Percentiles rank a stretch among this genome's conserved stretches.
phyloP scores from a whole-genome alignment of 192 early-diverging fungal species.

The Coemansia sp. region DNA sequence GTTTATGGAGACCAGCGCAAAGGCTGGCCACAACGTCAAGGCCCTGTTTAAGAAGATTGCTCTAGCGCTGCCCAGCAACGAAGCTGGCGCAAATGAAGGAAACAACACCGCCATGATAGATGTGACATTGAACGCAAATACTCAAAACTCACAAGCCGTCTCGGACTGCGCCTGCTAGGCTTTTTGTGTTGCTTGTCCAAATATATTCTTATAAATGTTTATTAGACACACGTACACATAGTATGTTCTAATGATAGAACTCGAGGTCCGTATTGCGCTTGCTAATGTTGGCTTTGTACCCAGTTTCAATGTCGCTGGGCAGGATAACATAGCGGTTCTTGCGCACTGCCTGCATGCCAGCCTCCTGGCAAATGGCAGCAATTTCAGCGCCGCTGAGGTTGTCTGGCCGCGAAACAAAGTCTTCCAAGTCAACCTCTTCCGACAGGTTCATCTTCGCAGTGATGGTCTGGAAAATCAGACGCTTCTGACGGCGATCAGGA shows the following conservation, averaged over 20 bases:
- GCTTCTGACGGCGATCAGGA: constrained; percentile 96
- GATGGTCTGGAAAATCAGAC: constrained; percentile 94
- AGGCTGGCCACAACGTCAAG: constrained; percentile 99
- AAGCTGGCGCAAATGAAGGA: constrained; percentile 61
- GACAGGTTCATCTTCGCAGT: constrained; percentile 96
- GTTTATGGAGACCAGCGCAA: constrained; percentile 99
- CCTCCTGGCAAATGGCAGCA: constrained; percentile 96
- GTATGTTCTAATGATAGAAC: constrained; percentile 81
- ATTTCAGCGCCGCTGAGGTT: constrained; percentile 97
- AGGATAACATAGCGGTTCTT: constrained; percentile 97
- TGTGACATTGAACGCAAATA: constrained; percentile 55
- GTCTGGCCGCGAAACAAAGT: constrained; percentile 95
- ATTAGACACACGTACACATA: background rate
- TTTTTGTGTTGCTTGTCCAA: constrained; percentile 2
- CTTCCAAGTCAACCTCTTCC: constrained; percentile 97
- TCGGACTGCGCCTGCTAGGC: constrained; percentile 58
- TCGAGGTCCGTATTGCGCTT: constrained; percentile 93
- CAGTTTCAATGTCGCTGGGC: constrained; percentile 94
- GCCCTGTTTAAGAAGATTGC: constrained; percentile 96
- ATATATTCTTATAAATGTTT: background rate
- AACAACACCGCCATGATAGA: constrained; percentile 57
- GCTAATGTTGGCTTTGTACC: constrained; percentile 94
- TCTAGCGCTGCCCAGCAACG: constrained; percentile 77
- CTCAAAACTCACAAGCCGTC: constrained; percentile 46
- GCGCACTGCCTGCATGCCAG: constrained; percentile 97